Percentiles rank a stretch among this genome's conserved stretches.
These are phyloP conservation scores for Austroboletus novae-zelandiae DNA, from an alignment of 1,284 basidiomycete species.

Conservation along the genomic window DNA sequence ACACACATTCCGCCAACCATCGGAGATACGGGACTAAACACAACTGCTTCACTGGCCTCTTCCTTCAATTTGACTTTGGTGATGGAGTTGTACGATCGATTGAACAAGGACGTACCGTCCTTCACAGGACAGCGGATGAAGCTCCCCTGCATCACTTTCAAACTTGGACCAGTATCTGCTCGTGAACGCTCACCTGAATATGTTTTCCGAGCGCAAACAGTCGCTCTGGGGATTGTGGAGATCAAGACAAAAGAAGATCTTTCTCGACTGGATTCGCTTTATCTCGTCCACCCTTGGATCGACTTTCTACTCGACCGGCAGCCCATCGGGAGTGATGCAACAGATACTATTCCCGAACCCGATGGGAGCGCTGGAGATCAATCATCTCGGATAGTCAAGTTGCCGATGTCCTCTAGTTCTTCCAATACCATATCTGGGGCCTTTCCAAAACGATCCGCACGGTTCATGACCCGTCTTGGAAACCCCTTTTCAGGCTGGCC, in stretches of 20 bases:
- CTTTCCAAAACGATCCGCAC: background rate
- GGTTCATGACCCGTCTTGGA: background rate
- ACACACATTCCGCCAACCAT: background rate
- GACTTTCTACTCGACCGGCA: background rate
- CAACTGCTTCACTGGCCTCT: background rate
- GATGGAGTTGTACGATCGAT: background rate
- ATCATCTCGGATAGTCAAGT: too few relatives aligned
- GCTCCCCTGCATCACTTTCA: background rate
- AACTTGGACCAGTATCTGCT: background rate
- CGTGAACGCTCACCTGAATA: background rate
- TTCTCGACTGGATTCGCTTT: background rate
- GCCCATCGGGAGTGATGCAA: too few relatives aligned
- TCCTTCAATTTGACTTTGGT: background rate
- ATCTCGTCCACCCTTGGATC: background rate
- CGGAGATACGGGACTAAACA: background rate
- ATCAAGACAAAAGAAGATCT: background rate
- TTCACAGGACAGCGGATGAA: background rate
- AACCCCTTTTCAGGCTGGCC: background rate
- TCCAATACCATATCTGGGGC: background rate
- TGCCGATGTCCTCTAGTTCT: too few relatives aligned
- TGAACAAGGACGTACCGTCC: background rate
- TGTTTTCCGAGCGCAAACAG: too few relatives aligned
- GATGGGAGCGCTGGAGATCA: too few relatives aligned
- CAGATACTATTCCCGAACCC: too few relatives aligned
- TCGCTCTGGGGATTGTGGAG: background rate